phyloP scores from a whole-genome alignment of 108 stramenopile genomes.

The Schizochytrium sp. region DNA sequence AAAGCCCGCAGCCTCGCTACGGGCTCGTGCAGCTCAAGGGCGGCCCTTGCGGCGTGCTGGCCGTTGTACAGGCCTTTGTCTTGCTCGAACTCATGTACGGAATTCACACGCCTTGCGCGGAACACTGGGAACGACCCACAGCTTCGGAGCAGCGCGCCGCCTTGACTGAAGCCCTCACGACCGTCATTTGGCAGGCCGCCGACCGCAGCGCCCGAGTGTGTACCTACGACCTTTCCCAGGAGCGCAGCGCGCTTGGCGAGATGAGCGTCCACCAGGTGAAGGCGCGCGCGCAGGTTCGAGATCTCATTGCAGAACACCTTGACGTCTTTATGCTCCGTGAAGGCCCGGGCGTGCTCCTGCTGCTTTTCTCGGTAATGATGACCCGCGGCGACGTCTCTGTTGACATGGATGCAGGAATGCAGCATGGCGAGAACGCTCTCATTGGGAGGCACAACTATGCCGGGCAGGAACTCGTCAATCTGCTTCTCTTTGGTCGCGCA shows the following conservation, averaged over 20 bases:
- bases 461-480: conserved; percentile 49
- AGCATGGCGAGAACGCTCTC: background rate
- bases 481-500: conserved; percentile 37
- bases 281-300: background rate
- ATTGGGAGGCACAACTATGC: conserved; percentile 44
- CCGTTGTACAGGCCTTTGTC: conserved; percentile 38
- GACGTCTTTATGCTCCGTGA: background rate
- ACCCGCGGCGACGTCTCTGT: background rate
- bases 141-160: conserved; percentile 1
- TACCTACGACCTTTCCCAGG: background rate
- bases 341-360: conserved; percentile 27
- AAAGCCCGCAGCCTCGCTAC: conserved; percentile 20
- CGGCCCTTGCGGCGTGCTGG: conserved; percentile 48
- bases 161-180: background rate
- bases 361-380: conserved; percentile 29
- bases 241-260: background rate
- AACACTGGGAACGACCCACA: conserved; percentile 20
- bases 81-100: conserved; percentile 24
- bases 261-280: background rate
- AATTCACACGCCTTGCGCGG: background rate
- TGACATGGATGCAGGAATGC: conserved; percentile 35
- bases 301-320: background rate
- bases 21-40: conserved; percentile 44
- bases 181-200: conserved; percentile 21
- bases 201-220: background rate